Evolutionary conservation across 129 eudicot species (phyloP).

Genomic region (Escallonia herrerae): DNA sequence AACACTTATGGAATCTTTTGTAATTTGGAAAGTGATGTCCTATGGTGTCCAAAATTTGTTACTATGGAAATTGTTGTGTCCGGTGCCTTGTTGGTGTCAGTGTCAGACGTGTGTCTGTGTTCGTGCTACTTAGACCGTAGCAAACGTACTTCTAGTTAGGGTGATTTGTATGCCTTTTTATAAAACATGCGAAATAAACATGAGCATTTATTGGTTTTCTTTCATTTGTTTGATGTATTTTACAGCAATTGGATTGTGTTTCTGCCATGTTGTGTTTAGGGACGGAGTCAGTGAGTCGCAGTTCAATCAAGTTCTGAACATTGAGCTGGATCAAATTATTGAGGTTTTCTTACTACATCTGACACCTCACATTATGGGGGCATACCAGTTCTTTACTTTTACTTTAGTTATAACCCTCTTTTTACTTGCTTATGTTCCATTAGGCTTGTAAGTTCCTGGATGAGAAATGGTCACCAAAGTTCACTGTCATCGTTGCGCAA

Average conservation of each 20-base stretch:
- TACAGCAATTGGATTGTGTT: not conserved
- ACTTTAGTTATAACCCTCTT: not conserved
- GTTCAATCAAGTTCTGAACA: conserved; percentile 70
- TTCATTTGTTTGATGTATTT: not conserved
- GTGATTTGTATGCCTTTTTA: not conserved
- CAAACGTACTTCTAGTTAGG: no score
- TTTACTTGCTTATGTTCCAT: not conserved
- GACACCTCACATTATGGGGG: not conserved
- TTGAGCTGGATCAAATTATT: conserved; percentile 75
- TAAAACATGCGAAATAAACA: not conserved
- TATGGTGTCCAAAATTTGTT: no score
- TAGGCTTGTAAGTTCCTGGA: conserved; percentile 65
- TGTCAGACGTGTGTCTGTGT: no score
- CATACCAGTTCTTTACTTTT: not conserved
- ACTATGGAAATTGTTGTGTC: no score
- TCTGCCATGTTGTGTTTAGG: conserved; percentile 21
- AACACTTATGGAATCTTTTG: no score
- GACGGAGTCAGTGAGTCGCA: conserved; percentile 89
- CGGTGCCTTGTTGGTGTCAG: no score
- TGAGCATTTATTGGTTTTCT: not conserved
- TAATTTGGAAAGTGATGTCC: no score
- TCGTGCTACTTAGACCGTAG: no score
- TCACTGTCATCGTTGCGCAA: conserved; percentile 66
- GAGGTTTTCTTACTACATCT: conserved; percentile 39
- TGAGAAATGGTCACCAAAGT: conserved; percentile 72